Evolutionary conservation across 1,139 yeast genomes (phyloP), one percentile per base, ranked within the genome.

Genomic region (Yamadazyma taylorii): DNA sequence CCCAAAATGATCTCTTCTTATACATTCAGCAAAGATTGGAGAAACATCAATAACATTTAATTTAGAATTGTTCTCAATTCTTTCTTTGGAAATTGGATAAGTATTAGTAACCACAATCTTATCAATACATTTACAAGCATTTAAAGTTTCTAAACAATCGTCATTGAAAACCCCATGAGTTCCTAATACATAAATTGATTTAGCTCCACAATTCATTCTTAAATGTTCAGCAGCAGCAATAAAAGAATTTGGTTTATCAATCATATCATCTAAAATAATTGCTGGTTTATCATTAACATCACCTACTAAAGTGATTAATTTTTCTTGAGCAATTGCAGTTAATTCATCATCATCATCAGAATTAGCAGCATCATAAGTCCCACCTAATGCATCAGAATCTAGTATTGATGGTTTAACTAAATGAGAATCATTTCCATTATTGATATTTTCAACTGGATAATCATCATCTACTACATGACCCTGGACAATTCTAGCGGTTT

Each of bases 211-310:
- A 63, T 89, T 89, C 62, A 87, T 72, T 51, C 94, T 78, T 59
- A 95, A 80, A 65, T 92, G 98, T 64, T 94, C 97, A 19, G 98
- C 98, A 33, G 98, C 98, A 29, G 97, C 92, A 49, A 94, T 85
- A 58, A 89, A 90, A 11, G 95, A 81, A 45, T 84, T 84, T 32
- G 97, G 96, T 58, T 94, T 86, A 57, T 92, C 98, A 51, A 94
- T 84, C 94, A 92, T 87, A 60, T 94, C 98, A 63, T 94, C 98
- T 46, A 94, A 73, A 41, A 94, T 86, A 51, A 94, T 86, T 19
- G 97, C 97, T 4, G 95, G 86, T 61, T 85, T 86, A 52, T 80
- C 84, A 47, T 84, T 80, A 34, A 94, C 99, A 57, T 92, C 95
- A 46, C 99, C 99, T 32, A 94, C 99, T 43, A 94, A 74, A 10